Evolutionary conservation across 2,329 filamentous ascomycete species (phyloP), one percentile per base, ranked within the genome.

Genomic region (Ophiostoma triangulosporum): DNA sequence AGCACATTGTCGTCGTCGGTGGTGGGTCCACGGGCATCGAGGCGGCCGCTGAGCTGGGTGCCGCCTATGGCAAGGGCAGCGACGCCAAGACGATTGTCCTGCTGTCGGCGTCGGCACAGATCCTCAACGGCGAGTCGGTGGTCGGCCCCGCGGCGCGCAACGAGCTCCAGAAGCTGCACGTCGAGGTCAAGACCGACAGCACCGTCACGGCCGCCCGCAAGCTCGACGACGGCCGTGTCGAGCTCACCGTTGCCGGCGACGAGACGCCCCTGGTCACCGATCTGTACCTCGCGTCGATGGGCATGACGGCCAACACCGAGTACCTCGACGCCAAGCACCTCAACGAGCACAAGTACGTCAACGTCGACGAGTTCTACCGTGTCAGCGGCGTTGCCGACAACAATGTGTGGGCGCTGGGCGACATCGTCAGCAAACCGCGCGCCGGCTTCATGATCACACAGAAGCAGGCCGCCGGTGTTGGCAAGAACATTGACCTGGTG

Each of bases 21-120:
- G 77, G 70, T 1, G 78, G 78, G 36, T 59, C 72, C 48, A 81
- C 78, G 2, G 78, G 78, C 52, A 69, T 77, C 52, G 78, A 81
- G 65, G 63, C 71, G 4, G 73, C 74, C 2, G 76, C 70, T 38
- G 78, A 81, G 67, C 69, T 81, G 26, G 71, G 68, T 48, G 73
- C 68, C 63, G 73, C 72, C 58, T 80, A 69, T 62, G 64, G 57
- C 60, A 53, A 57, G 50, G 51, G 32, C 43, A 14, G 27, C 14
- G 54, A 32, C 26, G 52, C 48, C 49, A 71, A 70, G 57, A 65
- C 69, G 24, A 76, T 76, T 58, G 68, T 80, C 32, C 57, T 76
- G 4, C 69, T 80, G 27, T 65, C 80, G 5, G 68, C 67, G 2
- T 67, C 64, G 49, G 60, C 65, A 15, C 64, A 67, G 51, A 57